Base-by-base conservation (phyloP, 306 rosid genomes). In the Casuarina equisetifolia region DNA sequence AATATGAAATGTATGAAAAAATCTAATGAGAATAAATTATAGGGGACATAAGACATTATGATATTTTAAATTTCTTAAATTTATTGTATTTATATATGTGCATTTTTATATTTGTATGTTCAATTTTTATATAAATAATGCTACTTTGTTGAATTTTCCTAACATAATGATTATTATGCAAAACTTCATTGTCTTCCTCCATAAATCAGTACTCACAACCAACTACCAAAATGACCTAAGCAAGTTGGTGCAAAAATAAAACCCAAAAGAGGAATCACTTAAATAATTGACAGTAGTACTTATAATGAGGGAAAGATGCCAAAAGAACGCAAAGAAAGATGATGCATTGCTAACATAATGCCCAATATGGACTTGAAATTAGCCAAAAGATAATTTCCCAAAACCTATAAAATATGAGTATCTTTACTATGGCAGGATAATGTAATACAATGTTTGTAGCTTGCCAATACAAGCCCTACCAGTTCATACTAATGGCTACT, bases 71-170 rank as follows among this genome's bases (percentile, higher is more conserved):
- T 1, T 1, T 25, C 32, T 25, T 25, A 25, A 25, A 25, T 25
- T 0, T 25, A 25, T 0, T 25, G 1, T 25, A 1, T 25, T 25
- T 25, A 0, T 0, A 1, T 25, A 1, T 25, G 32, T 25, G 32
- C 32, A 0, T 25, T 25, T 0, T 25, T 0, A 25, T 25, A 25
- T 25, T 25, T 25, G 32, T 25, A 0, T 25, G 32, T 25, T 25
- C 32, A 1, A 25, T 25, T 1, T 25, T 0, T 0, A 0, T 25
- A 1, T 0, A 0, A 25, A 25, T 25, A 0, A 25, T 25, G 32
- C 32, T 0, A 25, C 32, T 25, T 25, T 0, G 32, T 25, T 25
- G 1, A 25, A 25, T 25, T 25, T 1, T 0, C 1, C 1, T 25
- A 25, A 25, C 32, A 25, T 25, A 25, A 17, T 16, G n/a, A 54